Percentiles rank a stretch among this genome's conserved stretches.
These are phyloP conservation scores for Fraxinus excelsior DNA, from an alignment of 257 asterid genomes.

Conservation along the genomic window DNA sequence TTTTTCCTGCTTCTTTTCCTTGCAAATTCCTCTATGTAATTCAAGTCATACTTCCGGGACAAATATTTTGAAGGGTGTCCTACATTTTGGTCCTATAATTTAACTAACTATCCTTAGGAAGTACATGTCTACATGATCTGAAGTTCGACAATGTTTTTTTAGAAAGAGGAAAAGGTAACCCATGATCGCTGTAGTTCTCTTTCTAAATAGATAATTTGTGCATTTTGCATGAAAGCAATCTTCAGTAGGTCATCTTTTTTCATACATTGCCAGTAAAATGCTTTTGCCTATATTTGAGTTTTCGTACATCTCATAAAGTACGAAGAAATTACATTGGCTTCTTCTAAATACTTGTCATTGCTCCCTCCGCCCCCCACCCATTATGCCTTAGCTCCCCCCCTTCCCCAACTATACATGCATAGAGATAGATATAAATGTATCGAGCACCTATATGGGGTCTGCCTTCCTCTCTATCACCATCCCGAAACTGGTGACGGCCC, in stretches of 20 bases:
- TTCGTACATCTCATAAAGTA: neutral
- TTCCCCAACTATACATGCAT: too few relatives aligned
- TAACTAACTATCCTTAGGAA: neutral
- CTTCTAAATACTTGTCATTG: slow-evolving; percentile 10
- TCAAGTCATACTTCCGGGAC: neutral
- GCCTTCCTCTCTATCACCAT: neutral
- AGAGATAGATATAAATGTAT: too few relatives aligned
- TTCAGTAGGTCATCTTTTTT: neutral
- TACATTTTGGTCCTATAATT: neutral
- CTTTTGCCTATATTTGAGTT: slow-evolving; percentile 4
- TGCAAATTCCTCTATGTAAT: slow-evolving; percentile 1
- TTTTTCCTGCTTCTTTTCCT: slow-evolving; percentile 10
- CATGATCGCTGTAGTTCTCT: neutral
- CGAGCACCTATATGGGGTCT: neutral
- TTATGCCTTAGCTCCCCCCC: neutral
- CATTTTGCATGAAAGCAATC: neutral
- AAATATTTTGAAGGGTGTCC: neutral
- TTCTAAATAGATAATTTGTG: neutral
- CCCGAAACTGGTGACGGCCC: neutral
- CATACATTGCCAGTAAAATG: neutral
- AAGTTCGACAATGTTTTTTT: neutral
- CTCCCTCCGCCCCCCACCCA: slow-evolving; percentile 4
- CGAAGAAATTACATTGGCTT: neutral
- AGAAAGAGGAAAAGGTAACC: neutral
- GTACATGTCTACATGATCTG: neutral